Conservation (phyloP, 495 filamentous ascomycete species). For the Podospora tetraspora region DNA sequence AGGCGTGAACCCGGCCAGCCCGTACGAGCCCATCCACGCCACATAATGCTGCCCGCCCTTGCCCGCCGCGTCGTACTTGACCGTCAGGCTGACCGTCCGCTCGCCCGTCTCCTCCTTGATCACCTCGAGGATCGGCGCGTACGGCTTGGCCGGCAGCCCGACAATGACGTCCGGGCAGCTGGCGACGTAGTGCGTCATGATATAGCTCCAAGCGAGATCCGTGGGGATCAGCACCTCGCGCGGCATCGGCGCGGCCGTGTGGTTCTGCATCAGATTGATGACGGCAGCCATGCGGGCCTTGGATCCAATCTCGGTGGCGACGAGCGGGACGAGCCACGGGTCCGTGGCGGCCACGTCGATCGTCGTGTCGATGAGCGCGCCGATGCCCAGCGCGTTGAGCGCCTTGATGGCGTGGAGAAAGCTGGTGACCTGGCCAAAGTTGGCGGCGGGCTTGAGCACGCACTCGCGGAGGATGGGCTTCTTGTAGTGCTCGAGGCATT, state of each 20-base stretch:
- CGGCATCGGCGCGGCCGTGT: conserved; percentile 31
- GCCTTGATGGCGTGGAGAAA: conserved; percentile 26
- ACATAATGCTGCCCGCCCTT: conserved; percentile 7
- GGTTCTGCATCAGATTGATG: conserved; percentile 41
- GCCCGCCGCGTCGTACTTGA: conserved; percentile 18
- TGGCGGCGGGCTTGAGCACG: conserved; percentile 21
- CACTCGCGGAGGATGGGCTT: conserved; percentile 24
- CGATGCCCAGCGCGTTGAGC: conserved; percentile 51
- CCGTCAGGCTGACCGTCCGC: conserved; percentile 17
- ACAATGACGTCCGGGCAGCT: conserved; percentile 17
- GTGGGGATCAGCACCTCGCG: conserved; percentile 32
- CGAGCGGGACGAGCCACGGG: conserved; percentile 33
- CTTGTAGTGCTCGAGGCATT: conserved; percentile 34
- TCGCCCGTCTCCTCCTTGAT: conserved; percentile 1
- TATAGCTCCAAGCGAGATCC: conserved; percentile 33
- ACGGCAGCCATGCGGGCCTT: conserved; percentile 36
- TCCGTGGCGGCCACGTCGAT: conserved; percentile 46
- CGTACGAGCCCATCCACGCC: conserved; percentile 38
- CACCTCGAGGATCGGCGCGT: conserved; percentile 22
- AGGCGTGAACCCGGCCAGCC: conserved; percentile 26
- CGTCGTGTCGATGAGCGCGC: conserved; percentile 51
- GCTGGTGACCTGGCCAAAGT: conserved; percentile 20
- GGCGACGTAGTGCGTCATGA: conserved; percentile 26
- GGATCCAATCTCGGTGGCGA: conserved; percentile 33
- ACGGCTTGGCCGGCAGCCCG: not conserved